Evolutionary conservation across 805 yeast species (phyloP).

Genomic region (Debaryomyces hansenii): DNA sequence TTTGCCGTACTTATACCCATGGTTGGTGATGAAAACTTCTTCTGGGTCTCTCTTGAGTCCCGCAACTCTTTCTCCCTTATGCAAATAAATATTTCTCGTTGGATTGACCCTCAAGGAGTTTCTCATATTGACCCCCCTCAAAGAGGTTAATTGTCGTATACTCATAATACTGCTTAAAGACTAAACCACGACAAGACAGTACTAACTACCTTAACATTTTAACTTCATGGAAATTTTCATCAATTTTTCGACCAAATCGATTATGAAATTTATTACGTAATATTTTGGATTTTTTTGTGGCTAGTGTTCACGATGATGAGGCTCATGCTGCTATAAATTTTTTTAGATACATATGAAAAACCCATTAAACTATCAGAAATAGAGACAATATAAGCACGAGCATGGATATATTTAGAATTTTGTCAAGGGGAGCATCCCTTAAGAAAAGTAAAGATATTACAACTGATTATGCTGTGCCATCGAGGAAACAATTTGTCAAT

Average conservation of each 20-base stretch:
- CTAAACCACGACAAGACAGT: not conserved
- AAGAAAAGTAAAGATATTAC: constrained; percentile 48
- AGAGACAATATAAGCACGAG: not conserved
- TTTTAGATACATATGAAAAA: constrained; percentile 1
- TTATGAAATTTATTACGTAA: not conserved
- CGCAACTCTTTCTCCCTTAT: constrained; percentile 56
- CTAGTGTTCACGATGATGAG: constrained; percentile 4
- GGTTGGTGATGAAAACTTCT: constrained; percentile 37
- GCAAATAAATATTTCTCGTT: constrained; percentile 38
- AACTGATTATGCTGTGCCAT: constrained; percentile 41
- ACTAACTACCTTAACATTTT: too few species aligned
- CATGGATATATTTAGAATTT: constrained; percentile 88
- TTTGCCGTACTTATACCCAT: constrained; percentile 51
- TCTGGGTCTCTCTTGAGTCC: constrained; percentile 73
- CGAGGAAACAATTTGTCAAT: constrained; percentile 18
- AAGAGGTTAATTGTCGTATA: constrained; percentile 11
- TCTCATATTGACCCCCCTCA: not conserved
- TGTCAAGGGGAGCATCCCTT: constrained; percentile 82
- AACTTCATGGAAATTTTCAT: not conserved
- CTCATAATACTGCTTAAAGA: constrained; percentile 5
- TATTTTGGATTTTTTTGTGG: not conserved
- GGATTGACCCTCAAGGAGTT: constrained; percentile 3
- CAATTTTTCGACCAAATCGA: not conserved
- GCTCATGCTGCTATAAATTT: constrained; percentile 3
- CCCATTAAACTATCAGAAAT: not conserved